Evolutionary conservation across 2,329 filamentous ascomycete species (phyloP).

Genomic region (Myriosclerotinia duriaeana): DNA sequence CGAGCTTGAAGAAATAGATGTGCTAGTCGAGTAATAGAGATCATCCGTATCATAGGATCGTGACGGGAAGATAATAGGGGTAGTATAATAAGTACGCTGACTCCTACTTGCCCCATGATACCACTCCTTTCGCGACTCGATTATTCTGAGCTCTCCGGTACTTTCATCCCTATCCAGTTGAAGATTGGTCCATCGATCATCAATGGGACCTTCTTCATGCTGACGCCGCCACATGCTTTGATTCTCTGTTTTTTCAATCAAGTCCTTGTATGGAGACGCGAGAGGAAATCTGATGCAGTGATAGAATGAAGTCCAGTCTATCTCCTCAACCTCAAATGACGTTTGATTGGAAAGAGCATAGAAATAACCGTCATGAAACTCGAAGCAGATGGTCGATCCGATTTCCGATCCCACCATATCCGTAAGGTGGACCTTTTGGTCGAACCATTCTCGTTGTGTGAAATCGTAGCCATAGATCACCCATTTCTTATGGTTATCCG

Average conservation of each 20-base stretch:
- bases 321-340: slow-evolving; percentile 60
- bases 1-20: slow-evolving; percentile 17
- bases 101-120: slow-evolving; percentile 55
- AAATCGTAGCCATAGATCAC: slow-evolving; percentile 56
- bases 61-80: slow-evolving; percentile 48
- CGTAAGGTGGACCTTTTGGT: slow-evolving; percentile 51
- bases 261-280: slow-evolving; percentile 44
- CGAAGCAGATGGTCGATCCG: slow-evolving; percentile 68
- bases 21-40: slow-evolving; percentile 2
- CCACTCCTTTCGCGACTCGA: slow-evolving; percentile 72
- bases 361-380: slow-evolving; percentile 63
- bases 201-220: slow-evolving; percentile 68
- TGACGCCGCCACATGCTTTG: slow-evolving; percentile 61
- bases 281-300: slow-evolving; percentile 64
- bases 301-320: slow-evolving; percentile 69
- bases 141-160: slow-evolving; percentile 57
- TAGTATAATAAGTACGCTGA: slow-evolving; percentile 65
- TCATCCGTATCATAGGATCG: slow-evolving; percentile 24
- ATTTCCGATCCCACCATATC: slow-evolving; percentile 64
- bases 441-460: slow-evolving; percentile 43
- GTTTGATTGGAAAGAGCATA: slow-evolving; percentile 70
- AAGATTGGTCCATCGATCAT: slow-evolving; percentile 71
- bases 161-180: slow-evolving; percentile 59
- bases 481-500: slow-evolving; percentile 63
- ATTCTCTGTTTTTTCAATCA: slow-evolving; percentile 47